Evolutionary conservation across 345 rosid genomes (phyloP).

Genomic region (Syzygium aqueum): DNA sequence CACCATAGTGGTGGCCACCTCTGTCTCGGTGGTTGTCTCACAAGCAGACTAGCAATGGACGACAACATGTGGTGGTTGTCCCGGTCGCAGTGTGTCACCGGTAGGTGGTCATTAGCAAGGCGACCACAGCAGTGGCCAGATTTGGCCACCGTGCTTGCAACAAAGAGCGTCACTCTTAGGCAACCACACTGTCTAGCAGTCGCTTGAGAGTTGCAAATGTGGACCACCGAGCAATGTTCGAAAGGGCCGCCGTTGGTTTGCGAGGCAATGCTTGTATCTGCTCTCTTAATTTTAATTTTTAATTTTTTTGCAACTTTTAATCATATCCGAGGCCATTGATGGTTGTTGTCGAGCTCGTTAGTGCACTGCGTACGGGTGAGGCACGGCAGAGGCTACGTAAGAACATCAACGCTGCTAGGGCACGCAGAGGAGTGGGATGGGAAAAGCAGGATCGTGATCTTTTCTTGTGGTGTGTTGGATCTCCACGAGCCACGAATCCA

Average conservation of each 20-base stretch:
- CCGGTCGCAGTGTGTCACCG: neutral
- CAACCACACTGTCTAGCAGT: neutral
- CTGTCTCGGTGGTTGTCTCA: neutral
- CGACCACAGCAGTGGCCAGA: neutral
- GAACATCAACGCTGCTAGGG: neutral
- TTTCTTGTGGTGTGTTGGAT: neutral
- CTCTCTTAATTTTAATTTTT: neutral
- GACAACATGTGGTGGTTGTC: neutral
- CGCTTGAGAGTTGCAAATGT: neutral
- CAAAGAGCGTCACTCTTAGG: neutral
- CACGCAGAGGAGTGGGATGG: neutral
- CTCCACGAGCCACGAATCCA: neutral
- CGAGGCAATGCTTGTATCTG: neutral
- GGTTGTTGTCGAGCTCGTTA: neutral
- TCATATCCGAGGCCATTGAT: neutral
- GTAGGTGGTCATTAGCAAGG: no score
- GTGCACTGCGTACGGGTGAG: neutral
- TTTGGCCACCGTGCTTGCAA: neutral
- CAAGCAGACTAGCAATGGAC: no score
- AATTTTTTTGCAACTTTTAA: no score
- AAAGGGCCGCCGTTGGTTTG: neutral
- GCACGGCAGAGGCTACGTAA: no score
- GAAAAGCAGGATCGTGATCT: neutral
- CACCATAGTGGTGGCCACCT: neutral
- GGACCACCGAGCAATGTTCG: neutral